Evolutionary conservation across 306 rosid species (phyloP).

Genomic region (Cicer pinnatifidum): DNA sequence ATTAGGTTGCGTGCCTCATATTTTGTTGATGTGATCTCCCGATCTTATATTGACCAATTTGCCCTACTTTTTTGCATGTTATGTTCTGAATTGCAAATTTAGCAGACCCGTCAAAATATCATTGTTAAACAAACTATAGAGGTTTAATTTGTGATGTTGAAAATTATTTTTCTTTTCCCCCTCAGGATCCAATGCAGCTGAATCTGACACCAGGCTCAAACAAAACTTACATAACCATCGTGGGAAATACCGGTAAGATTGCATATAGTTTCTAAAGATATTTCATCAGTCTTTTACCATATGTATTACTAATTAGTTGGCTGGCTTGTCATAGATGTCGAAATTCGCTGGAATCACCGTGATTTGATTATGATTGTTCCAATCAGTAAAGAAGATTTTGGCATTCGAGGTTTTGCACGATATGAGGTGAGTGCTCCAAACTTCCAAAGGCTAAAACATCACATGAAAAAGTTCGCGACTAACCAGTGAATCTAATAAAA

Average conservation of each 20-base stretch:
- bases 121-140: slow-evolving; percentile 22
- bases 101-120: slow-evolving; percentile 16
- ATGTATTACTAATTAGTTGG: slow-evolving; percentile 16
- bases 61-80: slow-evolving; percentile 32
- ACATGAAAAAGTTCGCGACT: slow-evolving; percentile 20
- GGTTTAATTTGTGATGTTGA: slow-evolving; percentile 30
- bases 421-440: slow-evolving; percentile 66
- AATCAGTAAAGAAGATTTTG: slow-evolving; percentile 65
- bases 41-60: slow-evolving; percentile 31
- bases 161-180: slow-evolving; percentile 24
- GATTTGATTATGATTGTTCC: slow-evolving; percentile 56
- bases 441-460: slow-evolving; percentile 25
- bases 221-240: slow-evolving; percentile 72
- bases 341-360: slow-evolving; percentile 61
- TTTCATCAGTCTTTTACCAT: slow-evolving; percentile 25
- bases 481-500: not conserved
- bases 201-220: slow-evolving; percentile 69
- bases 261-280: slow-evolving; percentile 21
- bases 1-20: slow-evolving; percentile 22
- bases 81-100: slow-evolving; percentile 35
- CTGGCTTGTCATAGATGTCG: slow-evolving; percentile 62
- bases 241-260: slow-evolving; percentile 86
- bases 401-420: slow-evolving; percentile 65
- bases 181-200: slow-evolving; percentile 64
- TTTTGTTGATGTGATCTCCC: slow-evolving; percentile 29